These are phyloP conservation scores for Populus alba DNA, from an alignment of 345 rosid species.

Conservation along the genomic window DNA sequence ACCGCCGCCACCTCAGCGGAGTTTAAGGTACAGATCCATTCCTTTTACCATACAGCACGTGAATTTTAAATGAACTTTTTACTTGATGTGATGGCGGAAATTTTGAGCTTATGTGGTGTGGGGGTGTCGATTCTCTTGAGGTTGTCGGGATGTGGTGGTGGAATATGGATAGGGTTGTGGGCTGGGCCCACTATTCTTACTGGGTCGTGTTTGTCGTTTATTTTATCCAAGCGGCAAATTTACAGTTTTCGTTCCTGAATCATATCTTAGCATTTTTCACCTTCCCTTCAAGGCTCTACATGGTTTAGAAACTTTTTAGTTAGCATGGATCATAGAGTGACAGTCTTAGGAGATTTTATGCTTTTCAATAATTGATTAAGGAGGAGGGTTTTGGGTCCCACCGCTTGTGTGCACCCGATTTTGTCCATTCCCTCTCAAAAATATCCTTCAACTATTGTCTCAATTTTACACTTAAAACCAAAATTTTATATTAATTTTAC, in stretches of 20 bases:
- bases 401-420: too few species aligned
- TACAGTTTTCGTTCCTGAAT: background rate
- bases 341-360: too few species aligned
- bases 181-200: background rate
- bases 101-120: background rate
- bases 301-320: too few species aligned
- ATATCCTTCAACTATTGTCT: too few species aligned
- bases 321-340: too few species aligned
- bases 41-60: background rate
- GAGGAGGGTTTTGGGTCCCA: too few species aligned
- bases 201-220: background rate
- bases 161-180: background rate
- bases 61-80: background rate
- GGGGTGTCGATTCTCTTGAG: background rate
- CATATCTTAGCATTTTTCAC: background rate
- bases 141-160: background rate
- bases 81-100: background rate
- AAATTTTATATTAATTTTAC: too few species aligned
- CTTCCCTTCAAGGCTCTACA: background rate
- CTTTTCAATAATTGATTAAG: too few species aligned
- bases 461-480: too few species aligned
- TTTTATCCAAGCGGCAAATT: background rate
- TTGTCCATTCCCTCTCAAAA: too few species aligned
- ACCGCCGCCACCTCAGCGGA: conserved; percentile 44
- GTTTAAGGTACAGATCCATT: conserved; percentile 48